Evolutionary conservation across 768 basidiomycete species (phyloP), one percentile per base, ranked within the genome.

Genomic region (Phanerodontia chrysosporium): DNA sequence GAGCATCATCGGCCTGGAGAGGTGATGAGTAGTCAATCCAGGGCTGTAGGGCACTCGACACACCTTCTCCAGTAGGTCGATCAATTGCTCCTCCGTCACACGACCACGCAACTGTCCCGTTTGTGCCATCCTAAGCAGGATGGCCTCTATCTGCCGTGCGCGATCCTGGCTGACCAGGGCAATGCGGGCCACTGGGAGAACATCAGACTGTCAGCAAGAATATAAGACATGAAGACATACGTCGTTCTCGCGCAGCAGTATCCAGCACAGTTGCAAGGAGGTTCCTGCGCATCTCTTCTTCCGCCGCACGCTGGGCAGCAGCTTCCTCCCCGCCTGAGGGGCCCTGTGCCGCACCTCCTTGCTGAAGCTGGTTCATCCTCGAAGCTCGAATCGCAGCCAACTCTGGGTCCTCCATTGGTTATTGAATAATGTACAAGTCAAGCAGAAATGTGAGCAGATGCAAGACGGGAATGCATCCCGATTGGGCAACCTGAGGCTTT

Each of bases 61-160:
- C 73, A 89, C 94, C 82, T 96, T 91, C 64, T 95, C 89, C 59
- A 96, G 79, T 35, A 96, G 75, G 49, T 85, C 86, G 63, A 97
- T 92, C 55, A 97, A 79, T 69, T 94, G 91, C 49, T 80, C 75
- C 69, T 97, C 94, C 28, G 79, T 83, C 42, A 96, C 87, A 28
- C 85, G 77, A 1, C 86, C 87, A 45, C 87, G 80, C 39, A 96
- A 70, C 70, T 94, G 91, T 7, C 93, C 91, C 0, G 82, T 78
- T 73, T 92, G 90, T 8, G 86, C 91, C 89, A 94, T 92, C 42
- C 90, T 80, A 42, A 89, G 64, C 30, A 96, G 76, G 58, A 94
- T 84, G 2, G 74, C 76, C 72, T 95, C 90, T 64, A 96, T 90
- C 70, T 92, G 85, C 62, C 80, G 80, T 18, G 92, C 88, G 68